phyloP scores from a whole-genome alignment of 805 yeast genomes.

The Lachancea quebecensis region DNA sequence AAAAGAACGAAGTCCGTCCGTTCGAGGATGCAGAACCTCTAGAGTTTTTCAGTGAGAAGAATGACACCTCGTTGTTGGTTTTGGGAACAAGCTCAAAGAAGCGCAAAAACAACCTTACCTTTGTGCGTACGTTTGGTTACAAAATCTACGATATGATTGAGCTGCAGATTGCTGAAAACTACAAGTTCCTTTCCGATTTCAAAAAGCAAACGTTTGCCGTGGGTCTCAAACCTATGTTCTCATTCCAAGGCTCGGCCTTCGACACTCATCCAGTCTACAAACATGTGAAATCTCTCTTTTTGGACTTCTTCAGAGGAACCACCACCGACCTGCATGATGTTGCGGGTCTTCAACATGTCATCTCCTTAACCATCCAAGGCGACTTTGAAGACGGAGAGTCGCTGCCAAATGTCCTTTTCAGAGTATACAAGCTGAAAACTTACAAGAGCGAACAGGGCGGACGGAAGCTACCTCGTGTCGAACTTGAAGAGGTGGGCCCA shows the following conservation, averaged over 20 bases:
- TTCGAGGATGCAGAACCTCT: constrained; percentile 82
- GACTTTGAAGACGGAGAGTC: constrained; percentile 62
- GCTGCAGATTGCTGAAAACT: constrained; percentile 60
- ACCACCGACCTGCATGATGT: constrained; percentile 79
- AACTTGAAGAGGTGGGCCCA: constrained; percentile 92
- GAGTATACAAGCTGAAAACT: constrained; percentile 84
- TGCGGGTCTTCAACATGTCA: constrained; percentile 88
- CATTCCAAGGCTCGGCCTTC: constrained; percentile 87
- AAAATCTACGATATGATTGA: constrained; percentile 93
- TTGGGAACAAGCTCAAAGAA: constrained; percentile 77
- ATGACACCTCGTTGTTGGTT: constrained; percentile 81
- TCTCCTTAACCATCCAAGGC: constrained; percentile 70
- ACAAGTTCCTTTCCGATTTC: constrained; percentile 73
- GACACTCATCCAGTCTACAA: constrained; percentile 81
- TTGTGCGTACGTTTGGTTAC: constrained; percentile 82
- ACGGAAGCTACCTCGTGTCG: constrained; percentile 80
- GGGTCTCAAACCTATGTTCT: constrained; percentile 91
- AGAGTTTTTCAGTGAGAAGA: constrained; percentile 92
- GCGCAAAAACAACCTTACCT: constrained; percentile 86
- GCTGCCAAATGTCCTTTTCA: constrained; percentile 77
- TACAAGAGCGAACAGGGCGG: constrained; percentile 65
- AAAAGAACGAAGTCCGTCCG: constrained; percentile 85
- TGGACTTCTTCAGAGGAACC: constrained; percentile 88
- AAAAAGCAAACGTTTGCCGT: constrained; percentile 70
- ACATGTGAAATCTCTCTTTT: constrained; percentile 79